phyloP scores from a whole-genome alignment of 2,329 filamentous ascomycete species.

The Cordyceps farinosa region DNA sequence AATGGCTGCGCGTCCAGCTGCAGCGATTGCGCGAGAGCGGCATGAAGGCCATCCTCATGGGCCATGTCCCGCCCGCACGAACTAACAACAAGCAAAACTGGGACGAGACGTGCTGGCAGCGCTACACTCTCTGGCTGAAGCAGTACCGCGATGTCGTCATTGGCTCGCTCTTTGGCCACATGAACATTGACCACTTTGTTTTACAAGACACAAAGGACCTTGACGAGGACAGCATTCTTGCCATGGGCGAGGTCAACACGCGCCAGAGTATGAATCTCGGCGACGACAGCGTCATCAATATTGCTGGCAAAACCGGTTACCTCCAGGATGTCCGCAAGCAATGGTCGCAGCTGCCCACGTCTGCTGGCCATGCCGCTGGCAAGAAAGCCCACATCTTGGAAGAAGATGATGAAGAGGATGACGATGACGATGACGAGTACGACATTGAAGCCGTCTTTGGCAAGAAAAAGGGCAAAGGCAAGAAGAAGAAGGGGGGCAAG shows the following conservation, averaged over 20 bases:
- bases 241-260: conserved; percentile 26
- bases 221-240: conserved; percentile 47
- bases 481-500: conserved; percentile 35
- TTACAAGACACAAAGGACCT: conserved; percentile 81
- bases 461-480: conserved; percentile 23
- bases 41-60: conserved; percentile 92
- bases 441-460: conserved; percentile 19
- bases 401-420: conserved; percentile 23
- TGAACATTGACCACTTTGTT: conserved; percentile 98
- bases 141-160: conserved; percentile 90
- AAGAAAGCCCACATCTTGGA: conserved; percentile 21
- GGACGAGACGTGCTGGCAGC: conserved; percentile 98
- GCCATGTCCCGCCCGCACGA: conserved; percentile 88
- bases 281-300: conserved; percentile 53
- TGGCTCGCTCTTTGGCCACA: conserved; percentile 80
- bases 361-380: conserved; percentile 25
- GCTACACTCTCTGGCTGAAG: conserved; percentile 85
- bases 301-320: conserved; percentile 65
- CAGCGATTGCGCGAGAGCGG: conserved; percentile 75
- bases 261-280: conserved; percentile 20
- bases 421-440: conserved; percentile 24
- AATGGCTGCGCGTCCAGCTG: conserved; percentile 90
- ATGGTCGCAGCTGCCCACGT: conserved; percentile 74
- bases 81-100: conserved; percentile 81
- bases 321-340: conserved; percentile 69